Base-by-base conservation (phyloP, 2,329 filamentous ascomycete genomes). In the Xylariaceae sp. region DNA sequence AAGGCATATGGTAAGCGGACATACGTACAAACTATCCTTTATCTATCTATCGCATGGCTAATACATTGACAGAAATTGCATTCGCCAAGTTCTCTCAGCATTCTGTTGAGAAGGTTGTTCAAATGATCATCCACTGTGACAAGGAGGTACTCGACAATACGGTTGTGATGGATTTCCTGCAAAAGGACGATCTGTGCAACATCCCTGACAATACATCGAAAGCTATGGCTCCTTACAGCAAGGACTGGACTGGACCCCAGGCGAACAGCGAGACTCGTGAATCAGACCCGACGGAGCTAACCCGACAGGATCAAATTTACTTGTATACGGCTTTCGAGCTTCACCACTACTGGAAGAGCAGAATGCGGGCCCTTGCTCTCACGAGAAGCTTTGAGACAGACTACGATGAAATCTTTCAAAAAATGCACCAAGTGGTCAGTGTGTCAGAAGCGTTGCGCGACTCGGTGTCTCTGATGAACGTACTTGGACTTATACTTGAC, bases 261-360 rank as follows among this genome's bases (percentile, higher is more conserved):
- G 89, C 90, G 19, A 78, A 82, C 53, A 86, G 82, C 52, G 86
- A 89, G 46, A 80, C 78, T 56, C 84, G 92, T 47, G 94, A 99
- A 67, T 82, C 87, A 63, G 91, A 97, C 69, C 92, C 92, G 1
- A 71, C 68, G 6, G 94, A 99, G 65, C 82, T 99, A 46, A 96
- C 92, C 2, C 80, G 91, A 54, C 90, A 97, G 68, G 94, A 99
- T 72, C 92, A 97, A 70, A 88, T 99, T 49, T 99, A 91, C 67
- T 76, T 99, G 22, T 89, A 86, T 66, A 97, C 94, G 5, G 89
- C 92, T 1, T 97, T 87, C 63, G 94, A 99, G 68, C 75, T 97
- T 57, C 90, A 95, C 59, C 91, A 96, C 67, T 99, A 99, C 73
- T 99, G 94, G 94, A 96, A 96, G 77, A 90, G 89, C 53, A 86